phyloP scores from a whole-genome alignment of 129 eudicot species.

The Centaurea solstitialis region DNA sequence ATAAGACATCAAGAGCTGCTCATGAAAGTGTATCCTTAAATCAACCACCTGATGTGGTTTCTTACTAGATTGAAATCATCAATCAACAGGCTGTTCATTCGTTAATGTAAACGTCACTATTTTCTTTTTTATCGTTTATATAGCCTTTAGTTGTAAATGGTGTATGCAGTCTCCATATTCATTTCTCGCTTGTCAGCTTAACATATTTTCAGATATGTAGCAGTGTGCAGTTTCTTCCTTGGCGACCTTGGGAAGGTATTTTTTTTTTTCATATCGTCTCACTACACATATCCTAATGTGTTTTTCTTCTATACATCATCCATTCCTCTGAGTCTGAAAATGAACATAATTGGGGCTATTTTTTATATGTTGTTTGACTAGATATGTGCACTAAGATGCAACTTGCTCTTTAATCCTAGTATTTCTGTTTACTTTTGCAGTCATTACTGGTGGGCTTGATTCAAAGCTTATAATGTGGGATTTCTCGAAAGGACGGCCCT shows the following conservation, averaged over 20 bases:
- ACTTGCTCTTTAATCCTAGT: too few relatives aligned
- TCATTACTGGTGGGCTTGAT: slow-evolving; percentile 89
- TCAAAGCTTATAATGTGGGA: slow-evolving; percentile 93
- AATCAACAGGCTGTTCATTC: not conserved
- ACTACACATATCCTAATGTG: too few relatives aligned
- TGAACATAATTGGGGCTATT: too few relatives aligned
- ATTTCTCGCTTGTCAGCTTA: slow-evolving; percentile 26
- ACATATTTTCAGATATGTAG: slow-evolving; percentile 75
- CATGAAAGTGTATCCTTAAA: slow-evolving; percentile 87
- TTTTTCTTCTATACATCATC: too few relatives aligned
- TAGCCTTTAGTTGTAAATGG: not conserved
- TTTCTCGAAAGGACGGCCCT: slow-evolving; percentile 85
- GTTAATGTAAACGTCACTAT: not conserved
- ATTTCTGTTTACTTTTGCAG: too few relatives aligned
- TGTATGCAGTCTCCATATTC: not conserved
- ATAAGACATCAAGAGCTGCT: slow-evolving; percentile 88
- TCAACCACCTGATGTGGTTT: not conserved
- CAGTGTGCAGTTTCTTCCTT: slow-evolving; percentile 93
- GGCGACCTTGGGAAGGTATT: slow-evolving; percentile 99
- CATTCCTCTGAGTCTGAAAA: too few relatives aligned
- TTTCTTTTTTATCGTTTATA: not conserved
- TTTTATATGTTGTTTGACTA: too few relatives aligned
- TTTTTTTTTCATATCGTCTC: too few relatives aligned
- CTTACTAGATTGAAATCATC: not conserved
- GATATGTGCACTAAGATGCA: too few relatives aligned